Base-by-base conservation (phyloP, 2,329 filamentous ascomycete species). In the Fusarium clavum region DNA sequence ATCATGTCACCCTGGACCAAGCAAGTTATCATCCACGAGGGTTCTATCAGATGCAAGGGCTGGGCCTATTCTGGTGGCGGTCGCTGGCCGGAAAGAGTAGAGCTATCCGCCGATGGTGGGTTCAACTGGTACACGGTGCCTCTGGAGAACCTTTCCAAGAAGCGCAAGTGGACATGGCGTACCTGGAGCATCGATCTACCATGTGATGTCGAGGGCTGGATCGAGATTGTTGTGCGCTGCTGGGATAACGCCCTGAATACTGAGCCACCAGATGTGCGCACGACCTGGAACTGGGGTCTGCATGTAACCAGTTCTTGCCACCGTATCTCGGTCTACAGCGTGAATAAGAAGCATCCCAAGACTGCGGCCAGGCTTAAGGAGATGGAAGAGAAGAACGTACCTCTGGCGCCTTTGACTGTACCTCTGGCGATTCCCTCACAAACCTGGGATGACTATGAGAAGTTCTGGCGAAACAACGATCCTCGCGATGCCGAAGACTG, bases 221-320 rank as follows among this genome's bases (percentile, higher is more conserved):
- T 88, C 22, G 88, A 90, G 75, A 78, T 90, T 38, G 83, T 86
- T 0, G 83, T 83, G 30, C 81, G 88, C 7, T 88, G 85, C 71
- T 90, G 88, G 87, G 88, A 90, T 70, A 90, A 90, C 61, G 80
- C 84, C 0, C 76, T 89, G 34, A 90, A 90, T 64, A 90, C 87
- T 0, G 88, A 90, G 71, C 87, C 88, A 0, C 81, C 84, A 0
- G 82, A 82, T 64, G 83, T 89, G 0, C 79, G 88, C 14, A 82
- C 83, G 8, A 81, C 86, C 0, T 90, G 86, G 86, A 91, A 91
- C 72, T 91, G 88, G 88, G 89, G 86, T 18, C 77, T 91, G 22
- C 89, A 91, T 72, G 88, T 91, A 6, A 91, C 89, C 0, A 87
- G 83, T 9, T 88, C 84, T 1, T 89, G 86, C 60, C 90, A 91